A percentile compares a stretch with the other conserved stretches of the same genome.
Conservation (phyloP, 352 stramenopile species). For the Globisporangium iwayamae region DNA sequence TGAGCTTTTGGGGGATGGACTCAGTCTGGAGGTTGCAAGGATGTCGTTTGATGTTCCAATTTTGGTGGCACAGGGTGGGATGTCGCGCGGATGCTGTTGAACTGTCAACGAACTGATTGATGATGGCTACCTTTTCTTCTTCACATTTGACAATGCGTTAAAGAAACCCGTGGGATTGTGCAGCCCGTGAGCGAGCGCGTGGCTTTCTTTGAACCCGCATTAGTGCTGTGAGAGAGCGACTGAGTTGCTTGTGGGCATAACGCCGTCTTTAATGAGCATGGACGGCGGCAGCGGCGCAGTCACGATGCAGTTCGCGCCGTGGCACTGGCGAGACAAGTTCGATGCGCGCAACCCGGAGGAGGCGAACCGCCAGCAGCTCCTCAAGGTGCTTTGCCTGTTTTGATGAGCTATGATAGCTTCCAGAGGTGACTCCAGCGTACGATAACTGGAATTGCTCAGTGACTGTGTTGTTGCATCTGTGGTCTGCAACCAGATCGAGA, state of each 20-base stretch:
- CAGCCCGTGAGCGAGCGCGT: background rate
- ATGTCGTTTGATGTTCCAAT: too few species aligned
- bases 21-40: too few species aligned
- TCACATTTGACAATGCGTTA: too few species aligned
- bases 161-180: background rate
- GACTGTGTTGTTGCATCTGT: background rate
- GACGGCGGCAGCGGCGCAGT: background rate
- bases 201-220: background rate
- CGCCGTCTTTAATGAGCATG: background rate
- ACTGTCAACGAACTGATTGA: background rate
- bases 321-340: conserved; percentile 72
- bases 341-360: conserved; percentile 31
- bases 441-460: background rate
- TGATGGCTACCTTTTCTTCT: conserved; percentile 4
- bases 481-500: conserved; percentile 29
- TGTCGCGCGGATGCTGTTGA: too few species aligned
- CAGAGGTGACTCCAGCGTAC: too few species aligned
- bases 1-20: too few species aligned
- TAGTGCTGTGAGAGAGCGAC: background rate
- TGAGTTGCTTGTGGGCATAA: background rate
- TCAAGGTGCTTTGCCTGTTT: conserved; percentile 28
- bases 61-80: too few species aligned
- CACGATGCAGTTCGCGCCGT: conserved; percentile 17
- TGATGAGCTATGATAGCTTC: too few species aligned
- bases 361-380: conserved; percentile 39